phyloP scores from a whole-genome alignment of 2,329 filamentous ascomycete species.

The Leptographium wingfieldii region DNA sequence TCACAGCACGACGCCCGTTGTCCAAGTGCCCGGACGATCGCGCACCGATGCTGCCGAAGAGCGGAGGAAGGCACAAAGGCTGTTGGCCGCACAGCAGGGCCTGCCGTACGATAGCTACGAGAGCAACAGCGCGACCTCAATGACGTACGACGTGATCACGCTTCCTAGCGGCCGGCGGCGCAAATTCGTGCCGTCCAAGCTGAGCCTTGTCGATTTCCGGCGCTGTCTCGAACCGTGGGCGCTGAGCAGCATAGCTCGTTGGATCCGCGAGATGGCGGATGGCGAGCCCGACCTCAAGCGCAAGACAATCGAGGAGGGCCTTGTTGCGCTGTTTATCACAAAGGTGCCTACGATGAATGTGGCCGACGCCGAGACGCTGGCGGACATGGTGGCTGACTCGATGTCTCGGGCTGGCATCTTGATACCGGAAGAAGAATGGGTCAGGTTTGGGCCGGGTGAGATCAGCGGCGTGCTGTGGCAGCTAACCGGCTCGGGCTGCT shows the following conservation, averaged over 20 bases:
- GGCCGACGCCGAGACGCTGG: constrained; percentile 83
- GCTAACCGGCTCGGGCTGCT: constrained; percentile 82
- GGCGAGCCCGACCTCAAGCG: constrained; percentile 80
- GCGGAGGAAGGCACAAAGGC: constrained; percentile 40
- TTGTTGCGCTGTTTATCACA: constrained; percentile 79
- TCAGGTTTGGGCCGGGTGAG: constrained; percentile 71
- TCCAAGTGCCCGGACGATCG: constrained; percentile 74
- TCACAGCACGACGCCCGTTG: constrained; percentile 66
- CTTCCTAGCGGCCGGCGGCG: constrained; percentile 60
- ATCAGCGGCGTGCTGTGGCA: constrained; percentile 91
- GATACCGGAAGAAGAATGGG: constrained; percentile 89
- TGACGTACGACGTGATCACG: constrained; percentile 71
- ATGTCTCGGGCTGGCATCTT: constrained; percentile 73
- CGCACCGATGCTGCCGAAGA: constrained; percentile 84
- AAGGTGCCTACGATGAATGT: constrained; percentile 99
- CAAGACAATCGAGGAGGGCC: constrained; percentile 72
- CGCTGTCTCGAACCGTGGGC: constrained; percentile 88
- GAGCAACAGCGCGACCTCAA: constrained; percentile 34
- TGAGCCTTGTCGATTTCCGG: constrained; percentile 68
- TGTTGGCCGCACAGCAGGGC: constrained; percentile 35
- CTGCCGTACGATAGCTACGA: constrained; percentile 45
- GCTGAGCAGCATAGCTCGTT: constrained; percentile 71
- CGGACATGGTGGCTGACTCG: constrained; percentile 59
- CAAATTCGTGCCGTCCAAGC: constrained; percentile 75
- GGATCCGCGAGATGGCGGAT: constrained; percentile 82